These are phyloP conservation scores for Sporothrix protearum DNA, from an alignment of 2,329 filamentous ascomycete genomes.

Conservation along the genomic window DNA sequence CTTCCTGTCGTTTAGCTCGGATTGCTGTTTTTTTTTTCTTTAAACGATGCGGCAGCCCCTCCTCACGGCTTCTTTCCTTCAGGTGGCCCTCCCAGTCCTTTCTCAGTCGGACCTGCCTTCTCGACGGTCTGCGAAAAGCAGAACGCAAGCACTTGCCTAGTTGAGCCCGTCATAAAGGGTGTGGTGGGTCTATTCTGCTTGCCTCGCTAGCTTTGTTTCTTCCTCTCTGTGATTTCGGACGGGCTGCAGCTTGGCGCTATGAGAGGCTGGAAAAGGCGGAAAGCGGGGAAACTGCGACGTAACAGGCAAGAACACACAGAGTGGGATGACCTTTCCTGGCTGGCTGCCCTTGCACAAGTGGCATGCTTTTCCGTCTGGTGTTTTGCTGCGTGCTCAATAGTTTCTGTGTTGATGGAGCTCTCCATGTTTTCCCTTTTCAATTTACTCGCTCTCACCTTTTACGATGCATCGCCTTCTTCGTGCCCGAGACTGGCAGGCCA, in stretches of 20 bases:
- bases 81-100: neutral
- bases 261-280: neutral
- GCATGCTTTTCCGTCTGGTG: constrained; percentile 1
- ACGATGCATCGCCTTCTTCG: neutral
- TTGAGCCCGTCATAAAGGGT: neutral
- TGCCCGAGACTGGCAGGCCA: constrained; percentile 11
- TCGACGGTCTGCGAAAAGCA: neutral
- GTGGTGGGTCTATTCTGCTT: neutral
- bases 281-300: constrained; percentile 6
- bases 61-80: neutral
- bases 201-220: neutral
- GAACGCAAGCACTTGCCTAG: constrained; percentile 4
- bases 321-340: neutral
- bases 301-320: neutral
- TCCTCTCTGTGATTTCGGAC: neutral
- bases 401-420: neutral
- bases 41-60: neutral
- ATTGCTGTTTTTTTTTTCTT: neutral
- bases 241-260: neutral
- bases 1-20: neutral
- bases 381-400: too few species aligned
- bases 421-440: neutral
- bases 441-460: neutral
- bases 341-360: neutral
- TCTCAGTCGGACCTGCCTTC: neutral